Evolutionary conservation across 257 asterid genomes (phyloP), one percentile per base, ranked within the genome.

Genomic region (Ballota nigra): DNA sequence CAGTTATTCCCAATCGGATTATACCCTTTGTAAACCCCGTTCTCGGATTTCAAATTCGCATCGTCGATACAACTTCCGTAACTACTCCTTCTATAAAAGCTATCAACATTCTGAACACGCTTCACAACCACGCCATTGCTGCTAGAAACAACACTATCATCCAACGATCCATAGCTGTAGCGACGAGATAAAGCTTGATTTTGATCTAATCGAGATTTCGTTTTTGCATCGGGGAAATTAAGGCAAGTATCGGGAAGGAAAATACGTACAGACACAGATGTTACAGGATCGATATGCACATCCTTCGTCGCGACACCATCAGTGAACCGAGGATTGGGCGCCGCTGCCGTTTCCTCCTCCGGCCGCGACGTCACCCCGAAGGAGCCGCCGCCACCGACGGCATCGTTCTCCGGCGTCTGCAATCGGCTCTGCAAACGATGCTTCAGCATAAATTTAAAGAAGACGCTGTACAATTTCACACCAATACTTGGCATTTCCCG

Each of bases 281-380:
- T 92, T 22, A 85, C 76, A 19, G 95, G 91, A 81, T 90, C 98
- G 69, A 92, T 91, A 79, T 92, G 97, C 19, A 88, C 84, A 34
- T 92, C 97, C 76, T 92, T 92, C 53, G 98, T 88, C 66, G 97
- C 97, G 22, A 92, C 98, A 13, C 96, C 96, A 63, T 92, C 97
- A 36, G 91, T 75, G 77, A 92, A 92, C 18, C 86, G 70, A 12
- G 97, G 98, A 64, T 87, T 88, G 0, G 91, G 78, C 15, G 98
- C 85, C 8, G 90, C 88, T 40, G 86, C 70, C 6, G 95, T 72
- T 29, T 92, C 96, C 76, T 92, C 96, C 28, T 81, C 78, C 33
- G 92, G 95, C 55, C 98, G 95, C 3, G 98, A 90, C 31, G 98
- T 92, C 53, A 92, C 92, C 26, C 97, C 96, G 62, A 90, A 90